These are phyloP conservation scores for Euphorbia schlechtendalii DNA, from an alignment of 441 rosid genomes.

Conservation along the genomic window DNA sequence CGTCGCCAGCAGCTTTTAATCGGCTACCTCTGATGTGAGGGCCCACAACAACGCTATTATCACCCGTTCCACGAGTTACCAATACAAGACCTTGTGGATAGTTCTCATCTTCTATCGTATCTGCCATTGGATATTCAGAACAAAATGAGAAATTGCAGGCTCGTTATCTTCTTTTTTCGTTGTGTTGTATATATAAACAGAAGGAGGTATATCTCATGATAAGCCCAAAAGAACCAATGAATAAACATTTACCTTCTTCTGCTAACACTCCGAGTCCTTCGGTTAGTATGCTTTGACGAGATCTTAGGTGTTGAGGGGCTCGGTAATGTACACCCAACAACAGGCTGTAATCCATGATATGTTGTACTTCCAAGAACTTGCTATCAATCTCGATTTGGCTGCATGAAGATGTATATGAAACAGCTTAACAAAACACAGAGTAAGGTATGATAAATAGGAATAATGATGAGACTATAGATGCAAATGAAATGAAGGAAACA, in stretches of 20 bases:
- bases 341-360: conserved; percentile 98
- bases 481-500: neutral
- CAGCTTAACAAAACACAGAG: conserved; percentile 5
- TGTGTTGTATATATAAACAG: neutral
- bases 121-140: conserved; percentile 32
- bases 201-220: neutral
- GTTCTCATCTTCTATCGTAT: conserved; percentile 72
- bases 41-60: conserved; percentile 60
- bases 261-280: conserved; percentile 81
- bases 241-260: conserved; percentile 64
- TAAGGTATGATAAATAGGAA: neutral
- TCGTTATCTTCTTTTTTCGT: too few species aligned
- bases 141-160: conserved; percentile 1
- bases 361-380: conserved; percentile 75
- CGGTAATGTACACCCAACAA: conserved; percentile 95
- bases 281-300: conserved; percentile 38
- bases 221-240: neutral
- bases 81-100: conserved; percentile 92
- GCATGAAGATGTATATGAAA: conserved; percentile 16
- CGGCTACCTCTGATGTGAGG: conserved; percentile 93
- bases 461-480: neutral
- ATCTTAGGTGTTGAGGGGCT: conserved; percentile 81
- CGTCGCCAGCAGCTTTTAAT: conserved; percentile 81
- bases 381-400: conserved; percentile 92
- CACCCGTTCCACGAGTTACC: conserved; percentile 77